Percentiles rank a stretch among this genome's conserved stretches.
Evolutionary conservation across 75 land plant genomes (phyloP).

Genomic region (Sequoiadendron giganteum): DNA sequence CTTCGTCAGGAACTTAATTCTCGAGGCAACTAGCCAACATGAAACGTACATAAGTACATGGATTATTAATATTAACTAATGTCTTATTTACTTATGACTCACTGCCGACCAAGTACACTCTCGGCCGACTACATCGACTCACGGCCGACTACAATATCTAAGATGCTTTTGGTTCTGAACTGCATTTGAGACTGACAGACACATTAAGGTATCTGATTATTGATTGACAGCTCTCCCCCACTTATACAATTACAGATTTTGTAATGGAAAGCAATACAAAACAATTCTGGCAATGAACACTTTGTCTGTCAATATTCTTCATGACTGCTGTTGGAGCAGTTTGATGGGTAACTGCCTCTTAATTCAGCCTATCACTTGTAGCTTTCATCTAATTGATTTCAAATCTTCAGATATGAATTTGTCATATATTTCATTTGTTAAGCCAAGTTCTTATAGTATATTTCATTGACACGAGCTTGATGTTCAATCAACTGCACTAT

Average conservation of each 20-base stretch:
- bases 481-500: no score
- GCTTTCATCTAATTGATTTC: neutral
- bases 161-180: slow-evolving; percentile 43
- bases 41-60: no score
- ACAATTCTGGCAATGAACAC: neutral
- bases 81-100: no score
- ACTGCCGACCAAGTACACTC: no score
- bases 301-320: neutral
- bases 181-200: slow-evolving; percentile 61
- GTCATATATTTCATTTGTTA: no score
- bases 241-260: slow-evolving; percentile 80
- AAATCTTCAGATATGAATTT: neutral
- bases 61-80: no score
- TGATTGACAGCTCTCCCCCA: slow-evolving; percentile 88
- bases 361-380: neutral
- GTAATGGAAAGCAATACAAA: slow-evolving; percentile 40
- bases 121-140: no score
- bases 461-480: no score
- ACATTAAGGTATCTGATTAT: slow-evolving; percentile 67
- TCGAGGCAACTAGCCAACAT: no score
- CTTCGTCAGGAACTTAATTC: no score
- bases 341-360: neutral
- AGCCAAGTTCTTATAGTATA: no score
- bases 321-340: neutral
- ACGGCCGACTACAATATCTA: no score